Percentiles rank a stretch among this genome's conserved stretches.
phyloP scores from a whole-genome alignment of 2,329 filamentous ascomycete genomes.

The Talaromyces sp. region DNA sequence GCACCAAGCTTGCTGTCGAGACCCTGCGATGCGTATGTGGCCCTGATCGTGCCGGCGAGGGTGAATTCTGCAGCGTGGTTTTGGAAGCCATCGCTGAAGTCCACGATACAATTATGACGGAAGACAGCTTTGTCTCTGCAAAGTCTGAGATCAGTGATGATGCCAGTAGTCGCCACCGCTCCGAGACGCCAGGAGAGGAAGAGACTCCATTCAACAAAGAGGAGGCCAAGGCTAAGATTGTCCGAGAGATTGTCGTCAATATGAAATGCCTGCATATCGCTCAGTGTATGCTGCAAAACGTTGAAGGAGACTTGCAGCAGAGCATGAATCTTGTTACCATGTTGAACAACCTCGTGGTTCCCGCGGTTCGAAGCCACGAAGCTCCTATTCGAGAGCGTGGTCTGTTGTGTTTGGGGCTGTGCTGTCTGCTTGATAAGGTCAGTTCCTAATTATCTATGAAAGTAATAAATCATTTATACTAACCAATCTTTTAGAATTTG shows the following conservation, averaged over 20 bases:
- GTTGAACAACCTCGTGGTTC: conserved; percentile 95
- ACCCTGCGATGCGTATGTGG: conserved; percentile 83
- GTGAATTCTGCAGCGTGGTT: conserved; percentile 58
- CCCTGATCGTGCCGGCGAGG: conserved; percentile 51
- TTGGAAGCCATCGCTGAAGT: conserved; percentile 95
- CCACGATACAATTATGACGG: conserved; percentile 80
- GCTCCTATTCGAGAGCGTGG: conserved; percentile 90
- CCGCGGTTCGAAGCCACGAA: conserved; percentile 90
- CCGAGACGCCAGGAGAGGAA: conserved; percentile 55
- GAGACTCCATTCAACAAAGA: conserved; percentile 58
- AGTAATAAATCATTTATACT: conserved; percentile 7
- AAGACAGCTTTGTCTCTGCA: conserved; percentile 93
- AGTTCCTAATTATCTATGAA: conserved; percentile 16
- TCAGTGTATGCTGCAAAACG: conserved; percentile 95
- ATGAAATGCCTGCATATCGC: conserved; percentile 98
- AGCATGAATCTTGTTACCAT: conserved; percentile 94
- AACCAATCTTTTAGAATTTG: conserved; percentile 59
- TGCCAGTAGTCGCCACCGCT: conserved; percentile 53
- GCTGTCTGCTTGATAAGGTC: conserved; percentile 83
- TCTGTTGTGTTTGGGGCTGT: conserved; percentile 84
- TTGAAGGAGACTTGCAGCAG: conserved; percentile 81
- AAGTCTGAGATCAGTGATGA: conserved; percentile 78
- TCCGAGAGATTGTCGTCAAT: conserved; percentile 92
- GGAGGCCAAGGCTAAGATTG: conserved; percentile 66
- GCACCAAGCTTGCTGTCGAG: conserved; percentile 84